Conservation (phyloP, 306 rosid species). For the Aeschynomene evenia region DNA sequence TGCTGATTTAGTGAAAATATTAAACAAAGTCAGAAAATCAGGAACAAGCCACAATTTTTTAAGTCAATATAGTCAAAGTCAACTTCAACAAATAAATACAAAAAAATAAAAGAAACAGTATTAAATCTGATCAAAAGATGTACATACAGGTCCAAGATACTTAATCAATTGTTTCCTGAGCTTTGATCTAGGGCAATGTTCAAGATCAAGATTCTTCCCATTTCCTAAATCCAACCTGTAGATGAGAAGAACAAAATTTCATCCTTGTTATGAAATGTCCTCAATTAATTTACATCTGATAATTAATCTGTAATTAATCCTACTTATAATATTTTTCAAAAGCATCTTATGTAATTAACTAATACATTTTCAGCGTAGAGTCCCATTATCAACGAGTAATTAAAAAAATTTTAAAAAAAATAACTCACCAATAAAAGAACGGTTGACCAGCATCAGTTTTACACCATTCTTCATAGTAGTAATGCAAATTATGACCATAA, state of each 20-base stretch:
- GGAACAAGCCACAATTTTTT: constrained; percentile 2
- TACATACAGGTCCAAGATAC: constrained; percentile 93
- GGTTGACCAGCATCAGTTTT: constrained; percentile 81
- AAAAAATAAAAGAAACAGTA: background rate
- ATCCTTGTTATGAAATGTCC: background rate
- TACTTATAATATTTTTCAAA: background rate
- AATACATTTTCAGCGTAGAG: background rate
- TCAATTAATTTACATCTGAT: background rate
- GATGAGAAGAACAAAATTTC: background rate
- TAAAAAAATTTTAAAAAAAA: background rate
- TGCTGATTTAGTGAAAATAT: constrained; percentile 47
- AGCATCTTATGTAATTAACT: background rate
- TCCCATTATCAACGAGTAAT: too few species aligned
- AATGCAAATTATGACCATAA: constrained; percentile 89
- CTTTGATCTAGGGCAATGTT: constrained; percentile 58
- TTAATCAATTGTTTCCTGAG: constrained; percentile 76
- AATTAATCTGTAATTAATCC: background rate
- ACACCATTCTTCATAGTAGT: constrained; percentile 79
- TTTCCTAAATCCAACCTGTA: constrained; percentile 87
- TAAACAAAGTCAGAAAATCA: constrained; percentile 27
- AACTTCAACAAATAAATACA: background rate
- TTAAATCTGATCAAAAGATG: constrained; percentile 10
- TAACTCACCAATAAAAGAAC: constrained; percentile 79
- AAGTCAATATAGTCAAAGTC: constrained; percentile 2
- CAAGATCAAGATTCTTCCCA: constrained; percentile 71